A percentile compares a stretch with the other conserved stretches of the same genome.
phyloP scores from a whole-genome alignment of 2,329 filamentous ascomycete species.

The Clonostachys rhizophaga region DNA sequence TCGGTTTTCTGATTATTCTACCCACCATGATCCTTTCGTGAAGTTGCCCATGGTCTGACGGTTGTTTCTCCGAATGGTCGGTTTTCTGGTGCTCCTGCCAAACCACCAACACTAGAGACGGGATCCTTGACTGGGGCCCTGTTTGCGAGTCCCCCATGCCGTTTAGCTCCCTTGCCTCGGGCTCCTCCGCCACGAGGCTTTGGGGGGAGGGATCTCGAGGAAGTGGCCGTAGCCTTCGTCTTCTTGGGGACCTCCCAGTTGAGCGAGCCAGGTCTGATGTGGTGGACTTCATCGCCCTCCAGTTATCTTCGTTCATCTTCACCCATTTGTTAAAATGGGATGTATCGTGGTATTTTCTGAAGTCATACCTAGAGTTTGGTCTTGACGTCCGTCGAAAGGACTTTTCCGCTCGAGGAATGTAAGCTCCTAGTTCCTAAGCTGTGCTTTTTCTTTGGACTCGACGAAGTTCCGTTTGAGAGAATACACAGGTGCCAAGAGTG shows the following conservation, averaged over 20 bases:
- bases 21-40: too few species aligned
- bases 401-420: too few species aligned
- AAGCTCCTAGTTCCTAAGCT: too few species aligned
- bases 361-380: too few species aligned
- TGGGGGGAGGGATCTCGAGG: too few species aligned
- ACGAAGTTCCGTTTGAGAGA: too few species aligned
- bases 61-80: not conserved
- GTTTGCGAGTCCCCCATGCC: not conserved
- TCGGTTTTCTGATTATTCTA: not conserved
- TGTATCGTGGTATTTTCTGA: too few species aligned
- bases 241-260: conserved; percentile 7
- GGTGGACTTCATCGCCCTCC: conserved; percentile 8
- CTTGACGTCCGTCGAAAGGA: too few species aligned
- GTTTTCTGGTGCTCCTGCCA: not conserved
- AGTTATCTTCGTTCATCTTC: conserved; percentile 1
- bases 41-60: not conserved
- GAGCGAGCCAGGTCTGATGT: conserved; percentile 8
- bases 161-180: not conserved
- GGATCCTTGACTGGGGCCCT: not conserved
- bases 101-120: not conserved
- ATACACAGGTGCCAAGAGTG: too few species aligned
- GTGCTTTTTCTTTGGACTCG: too few species aligned
- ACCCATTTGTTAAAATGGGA: too few species aligned
- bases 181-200: too few species aligned
- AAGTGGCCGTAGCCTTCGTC: not conserved